A percentile compares a stretch with the other conserved stretches of the same genome.
These are phyloP conservation scores for Corynespora cassiicola DNA, from an alignment of 2,329 filamentous ascomycete genomes.

Conservation along the genomic window DNA sequence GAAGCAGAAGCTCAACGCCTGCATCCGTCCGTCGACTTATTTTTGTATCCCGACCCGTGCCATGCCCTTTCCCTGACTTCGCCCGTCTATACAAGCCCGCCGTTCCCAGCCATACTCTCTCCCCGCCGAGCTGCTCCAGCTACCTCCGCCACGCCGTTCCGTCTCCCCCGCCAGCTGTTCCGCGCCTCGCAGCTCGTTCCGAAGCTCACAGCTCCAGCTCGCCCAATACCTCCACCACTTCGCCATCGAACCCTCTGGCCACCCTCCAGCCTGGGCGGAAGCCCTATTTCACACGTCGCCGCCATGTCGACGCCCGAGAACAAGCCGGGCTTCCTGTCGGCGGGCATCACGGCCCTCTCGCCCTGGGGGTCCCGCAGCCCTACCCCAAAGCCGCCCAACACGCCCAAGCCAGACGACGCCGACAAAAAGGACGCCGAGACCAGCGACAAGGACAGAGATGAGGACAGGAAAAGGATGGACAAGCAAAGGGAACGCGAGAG, in stretches of 20 bases:
- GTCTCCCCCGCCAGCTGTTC: slow-evolving; percentile 17
- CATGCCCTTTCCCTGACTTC: too few relatives aligned
- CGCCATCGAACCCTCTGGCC: slow-evolving; percentile 10
- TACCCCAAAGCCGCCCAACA: slow-evolving; percentile 47
- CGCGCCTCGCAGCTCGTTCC: slow-evolving; percentile 6
- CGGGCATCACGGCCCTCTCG: slow-evolving; percentile 50
- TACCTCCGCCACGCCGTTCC: slow-evolving; percentile 1
- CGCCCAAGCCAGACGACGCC: slow-evolving; percentile 35
- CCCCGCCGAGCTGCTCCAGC: slow-evolving; percentile 1
- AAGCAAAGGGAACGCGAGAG: slow-evolving; percentile 22
- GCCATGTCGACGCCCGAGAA: slow-evolving; percentile 53
- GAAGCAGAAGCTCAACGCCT: too few relatives aligned
- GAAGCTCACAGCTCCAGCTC: slow-evolving; percentile 18
- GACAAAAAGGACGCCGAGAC: slow-evolving; percentile 26
- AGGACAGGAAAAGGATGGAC: slow-evolving; percentile 20
- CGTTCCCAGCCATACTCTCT: neutral
- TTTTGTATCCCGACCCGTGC: too few relatives aligned
- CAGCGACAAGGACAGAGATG: slow-evolving; percentile 16
- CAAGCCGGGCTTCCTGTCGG: slow-evolving; percentile 51
- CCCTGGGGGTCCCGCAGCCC: slow-evolving; percentile 55
- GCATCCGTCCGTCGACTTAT: too few relatives aligned
- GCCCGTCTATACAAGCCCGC: slow-evolving; percentile 1
- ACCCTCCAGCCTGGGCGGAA: neutral
- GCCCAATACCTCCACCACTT: slow-evolving; percentile 12
- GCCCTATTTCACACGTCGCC: slow-evolving; percentile 3